phyloP scores from a whole-genome alignment of 192 early-diverging fungal species.

The Blastocladiella britannica region DNA sequence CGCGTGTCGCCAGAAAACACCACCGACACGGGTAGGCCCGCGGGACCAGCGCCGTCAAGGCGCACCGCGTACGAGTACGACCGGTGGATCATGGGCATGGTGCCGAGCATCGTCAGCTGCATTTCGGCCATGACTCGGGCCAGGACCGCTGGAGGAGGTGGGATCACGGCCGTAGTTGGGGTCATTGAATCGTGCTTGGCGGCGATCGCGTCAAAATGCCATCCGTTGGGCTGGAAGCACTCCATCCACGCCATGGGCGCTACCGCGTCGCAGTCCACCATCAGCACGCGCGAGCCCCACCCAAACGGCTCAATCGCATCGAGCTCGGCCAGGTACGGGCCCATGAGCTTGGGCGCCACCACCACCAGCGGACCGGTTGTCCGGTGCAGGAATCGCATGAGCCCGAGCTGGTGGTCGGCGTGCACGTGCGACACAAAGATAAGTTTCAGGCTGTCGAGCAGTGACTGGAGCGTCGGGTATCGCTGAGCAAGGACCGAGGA shows the following conservation, averaged over 20 bases:
- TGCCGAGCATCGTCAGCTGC: too few relatives aligned
- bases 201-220: too few relatives aligned
- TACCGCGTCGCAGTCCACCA: not conserved
- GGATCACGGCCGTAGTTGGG: too few relatives aligned
- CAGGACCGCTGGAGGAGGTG: too few relatives aligned
- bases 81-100: not conserved
- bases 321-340: slow-evolving; percentile 20
- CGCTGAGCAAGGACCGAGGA: slow-evolving; percentile 13
- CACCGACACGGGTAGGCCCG: too few relatives aligned
- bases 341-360: slow-evolving; percentile 21
- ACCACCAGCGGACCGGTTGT: slow-evolving; percentile 38
- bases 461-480: slow-evolving; percentile 16
- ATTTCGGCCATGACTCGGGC: too few relatives aligned
- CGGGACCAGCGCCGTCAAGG: too few relatives aligned
- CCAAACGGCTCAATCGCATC: slow-evolving; percentile 2
- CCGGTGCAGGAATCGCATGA: slow-evolving; percentile 43
- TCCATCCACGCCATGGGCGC: too few relatives aligned
- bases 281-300: slow-evolving; percentile 1
- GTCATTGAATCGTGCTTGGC: too few relatives aligned
- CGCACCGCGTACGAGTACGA: not conserved
- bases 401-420: slow-evolving; percentile 91
- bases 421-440: slow-evolving; percentile 92
- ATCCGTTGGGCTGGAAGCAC: too few relatives aligned
- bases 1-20: slow-evolving; percentile 79
- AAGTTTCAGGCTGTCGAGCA: slow-evolving; percentile 34